Evolutionary conservation across 805 yeast species (phyloP).

Genomic region (Myxozyma mucilagina): DNA sequence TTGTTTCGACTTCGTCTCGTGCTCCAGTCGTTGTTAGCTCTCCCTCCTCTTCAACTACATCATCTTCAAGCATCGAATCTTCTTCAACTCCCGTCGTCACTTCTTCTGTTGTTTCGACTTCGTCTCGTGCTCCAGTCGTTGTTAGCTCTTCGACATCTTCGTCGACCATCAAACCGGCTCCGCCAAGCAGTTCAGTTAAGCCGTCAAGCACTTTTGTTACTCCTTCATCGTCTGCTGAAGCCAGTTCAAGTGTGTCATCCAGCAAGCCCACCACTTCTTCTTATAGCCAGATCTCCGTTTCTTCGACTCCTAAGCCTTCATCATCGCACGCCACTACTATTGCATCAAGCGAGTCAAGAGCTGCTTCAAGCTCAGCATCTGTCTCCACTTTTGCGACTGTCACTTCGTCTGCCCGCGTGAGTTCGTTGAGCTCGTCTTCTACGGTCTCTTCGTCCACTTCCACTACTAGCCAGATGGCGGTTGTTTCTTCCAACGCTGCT

Average conservation of each 20-base stretch:
- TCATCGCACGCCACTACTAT: neutral
- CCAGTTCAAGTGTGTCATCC: neutral
- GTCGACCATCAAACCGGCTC: no score
- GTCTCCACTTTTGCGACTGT: neutral
- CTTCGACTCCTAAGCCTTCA: neutral
- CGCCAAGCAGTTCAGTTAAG: no score
- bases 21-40: no score
- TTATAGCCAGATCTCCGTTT: neutral
- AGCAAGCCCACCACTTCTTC: neutral
- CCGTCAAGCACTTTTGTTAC: neutral
- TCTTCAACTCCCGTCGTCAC: neutral
- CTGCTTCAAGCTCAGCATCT: neutral
- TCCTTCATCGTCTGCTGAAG: neutral
- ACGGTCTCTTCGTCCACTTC: neutral
- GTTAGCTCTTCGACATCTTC: no score
- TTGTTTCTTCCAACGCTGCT: conserved; percentile 5
- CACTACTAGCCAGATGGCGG: neutral
- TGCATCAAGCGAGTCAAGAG: neutral
- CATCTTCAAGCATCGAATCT: neutral
- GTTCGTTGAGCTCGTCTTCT: neutral
- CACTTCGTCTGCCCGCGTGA: neutral
- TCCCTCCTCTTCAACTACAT: neutral
- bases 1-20: neutral
- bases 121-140: neutral
- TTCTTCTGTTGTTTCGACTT: neutral